Evolutionary conservation across 176 grass and related monocot species (phyloP).

Genomic region (Coix lacrymajobi): DNA sequence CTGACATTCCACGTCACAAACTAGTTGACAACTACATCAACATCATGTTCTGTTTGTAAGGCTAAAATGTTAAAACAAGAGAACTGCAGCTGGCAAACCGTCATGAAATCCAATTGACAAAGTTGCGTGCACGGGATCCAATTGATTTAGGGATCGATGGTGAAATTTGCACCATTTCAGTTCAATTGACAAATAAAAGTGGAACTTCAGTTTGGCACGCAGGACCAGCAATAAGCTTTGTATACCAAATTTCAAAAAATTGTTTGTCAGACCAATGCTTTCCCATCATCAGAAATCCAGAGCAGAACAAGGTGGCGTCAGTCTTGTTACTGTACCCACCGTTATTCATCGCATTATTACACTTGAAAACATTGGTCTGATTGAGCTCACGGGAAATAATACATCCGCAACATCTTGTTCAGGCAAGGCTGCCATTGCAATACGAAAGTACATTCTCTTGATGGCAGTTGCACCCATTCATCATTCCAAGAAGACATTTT

Average conservation of each 20-base stretch:
- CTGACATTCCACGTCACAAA: background rate
- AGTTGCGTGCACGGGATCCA: background rate
- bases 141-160: background rate
- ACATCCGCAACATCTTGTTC: constrained; percentile 6
- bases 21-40: background rate
- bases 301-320: background rate
- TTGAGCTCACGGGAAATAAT: background rate
- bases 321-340: background rate
- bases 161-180: background rate
- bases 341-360: background rate
- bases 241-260: background rate
- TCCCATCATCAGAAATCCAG: background rate
- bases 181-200: background rate
- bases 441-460: background rate
- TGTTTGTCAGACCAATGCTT: background rate
- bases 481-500: constrained; percentile 2
- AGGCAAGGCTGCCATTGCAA: constrained; percentile 12
- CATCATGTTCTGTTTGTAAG: background rate
- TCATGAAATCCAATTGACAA: background rate
- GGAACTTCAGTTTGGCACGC: background rate
- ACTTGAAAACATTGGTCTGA: background rate
- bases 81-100: background rate
- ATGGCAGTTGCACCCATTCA: background rate
- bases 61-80: background rate
- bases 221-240: background rate